Evolutionary conservation across 2,329 filamentous ascomycete genomes (phyloP).

Genomic region (Colletotrichum sp.): DNA sequence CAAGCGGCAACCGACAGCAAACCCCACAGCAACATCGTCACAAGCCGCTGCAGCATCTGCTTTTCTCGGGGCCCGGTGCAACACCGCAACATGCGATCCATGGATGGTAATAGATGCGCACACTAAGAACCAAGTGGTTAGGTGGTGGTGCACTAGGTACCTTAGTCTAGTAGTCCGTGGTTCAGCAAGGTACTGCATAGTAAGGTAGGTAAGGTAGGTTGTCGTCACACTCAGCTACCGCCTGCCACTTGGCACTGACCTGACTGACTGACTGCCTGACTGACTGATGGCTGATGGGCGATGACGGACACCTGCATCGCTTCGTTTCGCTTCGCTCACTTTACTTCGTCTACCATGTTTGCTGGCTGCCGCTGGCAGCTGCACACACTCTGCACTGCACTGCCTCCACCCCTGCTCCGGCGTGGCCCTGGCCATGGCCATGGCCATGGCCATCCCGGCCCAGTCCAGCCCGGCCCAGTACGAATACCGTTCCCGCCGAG

Average conservation of each 20-base stretch:
- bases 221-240: background rate
- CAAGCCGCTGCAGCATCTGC: background rate
- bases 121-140: background rate
- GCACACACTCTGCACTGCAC: background rate
- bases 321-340: background rate
- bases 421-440: background rate
- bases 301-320: background rate
- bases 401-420: slow-evolving; percentile 6
- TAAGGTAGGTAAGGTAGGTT: background rate
- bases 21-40: background rate
- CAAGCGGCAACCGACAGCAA: background rate
- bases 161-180: background rate
- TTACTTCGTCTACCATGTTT: background rate
- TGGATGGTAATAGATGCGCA: background rate
- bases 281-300: background rate
- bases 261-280: background rate
- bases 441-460: background rate
- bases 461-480: background rate
- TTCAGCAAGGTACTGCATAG: background rate
- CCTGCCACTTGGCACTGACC: background rate
- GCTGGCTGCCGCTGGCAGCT: background rate
- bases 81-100: background rate
- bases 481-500: background rate
- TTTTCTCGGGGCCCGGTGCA: background rate
- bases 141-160: background rate